Conservation (phyloP, 1,284 basidiomycete genomes). For the Cutaneotrichosporon sp. region DNA sequence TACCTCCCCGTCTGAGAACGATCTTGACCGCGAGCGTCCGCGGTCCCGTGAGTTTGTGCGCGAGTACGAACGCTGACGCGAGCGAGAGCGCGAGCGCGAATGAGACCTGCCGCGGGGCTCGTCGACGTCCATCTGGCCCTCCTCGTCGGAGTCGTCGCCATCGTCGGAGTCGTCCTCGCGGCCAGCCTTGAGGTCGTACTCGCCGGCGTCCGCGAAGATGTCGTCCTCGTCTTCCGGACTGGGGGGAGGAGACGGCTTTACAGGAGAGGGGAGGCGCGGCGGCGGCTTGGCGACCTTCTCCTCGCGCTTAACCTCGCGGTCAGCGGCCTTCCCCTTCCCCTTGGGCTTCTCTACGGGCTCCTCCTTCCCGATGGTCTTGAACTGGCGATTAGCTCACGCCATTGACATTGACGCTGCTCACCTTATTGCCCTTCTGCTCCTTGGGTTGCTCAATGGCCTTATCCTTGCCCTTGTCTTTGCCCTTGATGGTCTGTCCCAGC, state of each 20-base stretch:
- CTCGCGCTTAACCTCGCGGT: constrained; percentile 9
- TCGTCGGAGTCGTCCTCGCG: constrained; percentile 39
- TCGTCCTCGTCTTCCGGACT: constrained; percentile 55
- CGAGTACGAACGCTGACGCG: constrained; percentile 6
- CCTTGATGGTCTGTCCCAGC: constrained; percentile 35
- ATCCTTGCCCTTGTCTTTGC: constrained; percentile 11
- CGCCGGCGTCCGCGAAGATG: constrained; percentile 82
- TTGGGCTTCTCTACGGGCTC: constrained; percentile 25
- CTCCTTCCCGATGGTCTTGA: constrained; percentile 46
- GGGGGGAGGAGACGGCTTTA: constrained; percentile 12
- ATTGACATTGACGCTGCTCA: constrained; percentile 23
- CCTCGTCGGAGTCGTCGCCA: constrained; percentile 24
- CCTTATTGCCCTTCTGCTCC: constrained; percentile 16
- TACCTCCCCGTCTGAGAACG: background rate
- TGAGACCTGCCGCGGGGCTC: constrained; percentile 11
- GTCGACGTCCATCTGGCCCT: constrained; percentile 15
- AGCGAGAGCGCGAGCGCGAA: constrained; percentile 9
- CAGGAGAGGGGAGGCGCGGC: constrained; percentile 9
- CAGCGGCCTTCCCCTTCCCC: constrained; percentile 17
- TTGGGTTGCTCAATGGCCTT: constrained; percentile 9
- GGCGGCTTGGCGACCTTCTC: constrained; percentile 22
- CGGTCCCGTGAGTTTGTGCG: background rate
- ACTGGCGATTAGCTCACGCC: constrained; percentile 31
- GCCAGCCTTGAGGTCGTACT: constrained; percentile 67
- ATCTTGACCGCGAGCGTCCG: background rate